phyloP scores from a whole-genome alignment of 176 grass and related monocot genomes.

The Tuctoria greenei region DNA sequence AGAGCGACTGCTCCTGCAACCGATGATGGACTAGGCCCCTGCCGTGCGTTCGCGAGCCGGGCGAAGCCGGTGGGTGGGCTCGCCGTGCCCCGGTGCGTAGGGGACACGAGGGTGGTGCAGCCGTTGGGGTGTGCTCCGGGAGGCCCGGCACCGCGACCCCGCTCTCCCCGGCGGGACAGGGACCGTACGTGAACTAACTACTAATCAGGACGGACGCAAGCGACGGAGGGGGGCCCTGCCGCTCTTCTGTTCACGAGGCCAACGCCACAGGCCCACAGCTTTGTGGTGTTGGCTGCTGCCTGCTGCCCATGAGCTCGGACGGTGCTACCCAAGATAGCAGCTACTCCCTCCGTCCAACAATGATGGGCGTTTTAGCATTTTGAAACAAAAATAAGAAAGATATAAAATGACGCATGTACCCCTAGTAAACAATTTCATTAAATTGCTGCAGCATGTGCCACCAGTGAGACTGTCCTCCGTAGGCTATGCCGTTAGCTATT shows the following conservation, averaged over 20 bases:
- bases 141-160: constrained; percentile 17
- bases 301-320: neutral
- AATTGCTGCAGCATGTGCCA: no score
- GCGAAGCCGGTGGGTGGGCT: no score
- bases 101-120: constrained; percentile 11
- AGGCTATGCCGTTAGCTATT: no score
- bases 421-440: no score
- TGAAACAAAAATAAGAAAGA: no score
- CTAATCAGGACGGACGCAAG: neutral
- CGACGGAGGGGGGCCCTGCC: no score
- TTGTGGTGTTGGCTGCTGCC: neutral
- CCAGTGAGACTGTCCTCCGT: no score
- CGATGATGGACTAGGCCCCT: no score
- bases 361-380: no score
- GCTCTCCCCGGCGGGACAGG: neutral
- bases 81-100: constrained; percentile 22
- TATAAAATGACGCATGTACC: no score
- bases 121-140: neutral
- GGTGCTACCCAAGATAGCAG: constrained; percentile 5
- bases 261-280: neutral
- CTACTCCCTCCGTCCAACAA: no score
- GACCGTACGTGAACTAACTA: constrained; percentile 13
- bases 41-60: neutral
- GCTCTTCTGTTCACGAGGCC: neutral
- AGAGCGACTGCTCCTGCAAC: neutral